These are phyloP conservation scores for Tulasnella sp. DNA, from an alignment of 768 basidiomycete species.

Conservation along the genomic window DNA sequence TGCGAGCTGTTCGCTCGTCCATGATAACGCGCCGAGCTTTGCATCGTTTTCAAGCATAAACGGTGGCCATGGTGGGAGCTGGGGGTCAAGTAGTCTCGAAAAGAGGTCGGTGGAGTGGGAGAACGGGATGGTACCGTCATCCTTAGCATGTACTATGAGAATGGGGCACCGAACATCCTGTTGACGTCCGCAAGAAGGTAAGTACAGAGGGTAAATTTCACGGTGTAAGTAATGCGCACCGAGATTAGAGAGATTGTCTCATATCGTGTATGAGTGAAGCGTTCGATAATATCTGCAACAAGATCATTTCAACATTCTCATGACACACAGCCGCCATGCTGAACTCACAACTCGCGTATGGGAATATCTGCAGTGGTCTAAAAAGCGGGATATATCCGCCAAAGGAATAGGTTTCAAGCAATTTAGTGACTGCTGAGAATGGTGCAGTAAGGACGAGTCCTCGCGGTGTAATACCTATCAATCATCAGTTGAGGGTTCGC, in stretches of 20 bases:
- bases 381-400: slow-evolving; percentile 60
- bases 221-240: slow-evolving; percentile 39
- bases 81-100: slow-evolving; percentile 51
- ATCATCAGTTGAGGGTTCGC: not conserved
- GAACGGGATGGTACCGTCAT: slow-evolving; percentile 66
- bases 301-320: too few species aligned
- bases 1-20: slow-evolving; percentile 24
- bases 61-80: slow-evolving; percentile 41
- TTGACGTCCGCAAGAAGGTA: slow-evolving; percentile 1
- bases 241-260: slow-evolving; percentile 52
- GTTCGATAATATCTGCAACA: slow-evolving; percentile 42
- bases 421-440: slow-evolving; percentile 45
- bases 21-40: slow-evolving; percentile 33
- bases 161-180: slow-evolving; percentile 59
- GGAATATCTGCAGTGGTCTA: slow-evolving; percentile 55
- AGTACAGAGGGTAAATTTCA: too few species aligned
- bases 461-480: slow-evolving; percentile 24
- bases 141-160: slow-evolving; percentile 60
- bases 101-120: slow-evolving; percentile 61
- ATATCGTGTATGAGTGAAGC: slow-evolving; percentile 46
- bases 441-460: slow-evolving; percentile 46
- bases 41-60: slow-evolving; percentile 21
- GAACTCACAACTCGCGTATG: slow-evolving; percentile 51
- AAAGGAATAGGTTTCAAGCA: slow-evolving; percentile 59
- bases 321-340: not conserved